Evolutionary conservation across 768 basidiomycete species (phyloP), one percentile per base, ranked within the genome.

Genomic region (Russula earlei): DNA sequence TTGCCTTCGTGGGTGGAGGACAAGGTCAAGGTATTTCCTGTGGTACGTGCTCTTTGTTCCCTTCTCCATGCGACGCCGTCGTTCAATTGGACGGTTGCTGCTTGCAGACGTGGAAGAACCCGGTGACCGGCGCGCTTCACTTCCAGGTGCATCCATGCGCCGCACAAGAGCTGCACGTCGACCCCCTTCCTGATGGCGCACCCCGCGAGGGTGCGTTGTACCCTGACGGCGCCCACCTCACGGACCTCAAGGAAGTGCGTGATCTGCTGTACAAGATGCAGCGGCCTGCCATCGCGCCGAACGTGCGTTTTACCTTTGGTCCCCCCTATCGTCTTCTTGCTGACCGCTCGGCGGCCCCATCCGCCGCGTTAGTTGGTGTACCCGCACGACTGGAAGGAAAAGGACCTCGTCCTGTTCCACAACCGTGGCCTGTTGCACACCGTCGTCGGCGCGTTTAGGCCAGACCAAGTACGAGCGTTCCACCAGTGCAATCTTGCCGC

Each of bases 71-170:
- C n/a, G 0, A 11, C 14, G 34, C 14, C 4, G 34, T 19, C n/a
- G n/a, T n/a, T n/a, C n/a, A n/a, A n/a, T n/a, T n/a, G n/a, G n/a
- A n/a, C n/a, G n/a, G n/a, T n/a, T n/a, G n/a, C n/a, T n/a, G n/a
- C 45, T 19, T 40, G 44, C 60, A 91, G 85, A 67, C 85, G 7
- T 95, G 93, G 93, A 94, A 94, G 76, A 95, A 94, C 69, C 90
- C 91, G 0, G 79, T 81, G 8, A 95, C 91, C 12, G 83, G 84
- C 24, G 73, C 74, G 2, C 76, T 97, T 20, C 89, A 94, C 67
- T 84, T 94, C 72, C 82, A 97, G 66, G 92, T 95, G 4, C 93
- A 95, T 67, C 91, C 88, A 4, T 88, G 85, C 62, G 91, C 82
- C 29, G 81, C 69, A 1, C 69, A 74, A 36, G 81, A 86, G 62